These are phyloP conservation scores for Hypoxylon sp. DNA, from an alignment of 2,329 filamentous ascomycete genomes.

Conservation along the genomic window DNA sequence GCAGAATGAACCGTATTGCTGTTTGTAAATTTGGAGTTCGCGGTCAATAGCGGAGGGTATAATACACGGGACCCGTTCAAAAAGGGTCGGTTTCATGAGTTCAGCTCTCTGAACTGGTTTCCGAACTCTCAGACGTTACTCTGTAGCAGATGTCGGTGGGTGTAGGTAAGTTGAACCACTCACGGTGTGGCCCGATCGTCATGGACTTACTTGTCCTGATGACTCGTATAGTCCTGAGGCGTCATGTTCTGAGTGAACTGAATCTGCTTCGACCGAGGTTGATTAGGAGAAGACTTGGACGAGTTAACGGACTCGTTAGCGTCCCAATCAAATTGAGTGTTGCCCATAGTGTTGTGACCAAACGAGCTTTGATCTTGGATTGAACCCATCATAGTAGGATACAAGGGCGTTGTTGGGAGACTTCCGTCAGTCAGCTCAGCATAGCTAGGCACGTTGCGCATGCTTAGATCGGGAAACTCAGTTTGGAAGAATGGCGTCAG, in stretches of 20 bases:
- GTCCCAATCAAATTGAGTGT: conserved; percentile 68
- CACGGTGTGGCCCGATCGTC: not conserved
- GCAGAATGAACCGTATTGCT: conserved; percentile 26
- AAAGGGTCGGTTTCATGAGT: conserved; percentile 19
- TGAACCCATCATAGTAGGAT: conserved; percentile 60
- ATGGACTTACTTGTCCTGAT: conserved; percentile 42
- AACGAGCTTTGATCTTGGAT: conserved; percentile 57
- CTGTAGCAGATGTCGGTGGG: not conserved
- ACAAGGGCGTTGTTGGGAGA: conserved; percentile 66
- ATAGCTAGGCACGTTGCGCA: conserved; percentile 62
- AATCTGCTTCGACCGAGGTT: conserved; percentile 60
- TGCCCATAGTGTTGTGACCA: conserved; percentile 55
- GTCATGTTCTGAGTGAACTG: conserved; percentile 65
- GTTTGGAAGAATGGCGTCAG: conserved; percentile 65
- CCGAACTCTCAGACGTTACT: not conserved
- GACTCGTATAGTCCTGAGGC: conserved; percentile 59
- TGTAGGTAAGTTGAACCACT: not conserved
- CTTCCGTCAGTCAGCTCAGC: conserved; percentile 60
- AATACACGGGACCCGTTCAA: conserved; percentile 43
- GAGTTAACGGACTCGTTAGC: conserved; percentile 60
- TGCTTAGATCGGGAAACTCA: conserved; percentile 62
- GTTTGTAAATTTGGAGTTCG: conserved; percentile 28
- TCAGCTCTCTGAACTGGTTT: not conserved
- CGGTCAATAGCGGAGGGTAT: conserved; percentile 40
- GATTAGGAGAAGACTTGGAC: conserved; percentile 57